Percentiles rank a stretch among this genome's conserved stretches.
Conservation (phyloP, 768 basidiomycete genomes). For the Collybia sordida region DNA sequence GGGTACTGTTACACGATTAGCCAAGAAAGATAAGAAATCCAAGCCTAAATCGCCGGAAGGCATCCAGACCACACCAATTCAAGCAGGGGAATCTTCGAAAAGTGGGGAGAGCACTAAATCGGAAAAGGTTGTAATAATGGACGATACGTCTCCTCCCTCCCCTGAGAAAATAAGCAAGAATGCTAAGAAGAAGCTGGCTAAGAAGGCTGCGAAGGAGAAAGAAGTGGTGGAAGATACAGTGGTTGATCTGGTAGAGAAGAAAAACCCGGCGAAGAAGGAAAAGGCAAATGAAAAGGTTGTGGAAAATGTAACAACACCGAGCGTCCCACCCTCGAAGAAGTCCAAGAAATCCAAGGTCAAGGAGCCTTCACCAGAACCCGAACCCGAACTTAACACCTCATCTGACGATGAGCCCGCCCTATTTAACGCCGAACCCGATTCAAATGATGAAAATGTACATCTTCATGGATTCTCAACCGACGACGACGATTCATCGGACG, state of each 20-base stretch:
- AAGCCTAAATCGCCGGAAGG: too few relatives aligned
- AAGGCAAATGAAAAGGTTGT: neutral
- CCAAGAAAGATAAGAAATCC: too few relatives aligned
- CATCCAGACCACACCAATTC: too few relatives aligned
- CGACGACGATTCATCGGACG: slow-evolving; percentile 78
- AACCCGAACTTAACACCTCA: slow-evolving; percentile 10
- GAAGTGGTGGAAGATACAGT: slow-evolving; percentile 11
- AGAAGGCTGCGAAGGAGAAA: slow-evolving; percentile 13
- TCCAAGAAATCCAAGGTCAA: slow-evolving; percentile 26
- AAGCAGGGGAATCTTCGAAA: too few relatives aligned
- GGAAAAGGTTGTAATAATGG: too few relatives aligned
- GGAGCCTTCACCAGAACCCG: slow-evolving; percentile 16
- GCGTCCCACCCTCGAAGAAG: slow-evolving; percentile 4
- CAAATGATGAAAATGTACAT: slow-evolving; percentile 41
- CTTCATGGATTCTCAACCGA: slow-evolving; percentile 78
- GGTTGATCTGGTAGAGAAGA: slow-evolving; percentile 4
- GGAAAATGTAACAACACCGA: neutral
- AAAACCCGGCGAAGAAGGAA: neutral
- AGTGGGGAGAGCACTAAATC: too few relatives aligned
- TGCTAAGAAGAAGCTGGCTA: slow-evolving; percentile 12
- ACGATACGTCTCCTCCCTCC: too few relatives aligned
- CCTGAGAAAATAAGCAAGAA: slow-evolving; percentile 35
- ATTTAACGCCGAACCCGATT: slow-evolving; percentile 13
- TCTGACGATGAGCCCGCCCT: slow-evolving; percentile 18
- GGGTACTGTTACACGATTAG: too few relatives aligned